Base-by-base conservation (phyloP, 192 early-diverging fungal species). In the Backusella liffmaniae region DNA sequence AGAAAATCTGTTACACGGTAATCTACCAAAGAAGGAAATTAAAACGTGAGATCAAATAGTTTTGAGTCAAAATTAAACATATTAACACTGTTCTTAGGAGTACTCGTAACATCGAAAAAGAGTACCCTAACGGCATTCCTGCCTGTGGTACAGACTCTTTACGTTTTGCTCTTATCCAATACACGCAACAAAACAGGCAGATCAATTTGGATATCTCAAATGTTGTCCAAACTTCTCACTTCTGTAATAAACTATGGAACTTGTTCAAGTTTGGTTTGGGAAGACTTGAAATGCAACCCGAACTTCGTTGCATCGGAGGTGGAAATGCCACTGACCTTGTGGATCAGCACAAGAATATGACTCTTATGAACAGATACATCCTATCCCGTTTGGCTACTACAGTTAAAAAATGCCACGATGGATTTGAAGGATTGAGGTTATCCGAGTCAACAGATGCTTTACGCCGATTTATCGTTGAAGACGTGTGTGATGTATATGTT, bases 161-260 rank as follows among this genome's bases (percentile, higher is more conserved):
- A 75, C 84, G 94, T n/a, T 86, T 93, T 49, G 80, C 93, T 13
- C 82, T 95, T 26, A 73, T 93, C 12, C 70, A 86, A 2, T 93
- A 91, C 67, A 93, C 92, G 0, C 90, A 92, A 29, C 91, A 92
- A 29, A 77, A 75, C 77, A 69, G 94, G 53, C 95, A 98, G 85
- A 98, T 99, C 79, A 98, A 97, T 81, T 84, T 99, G 76, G 96
- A 97, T 69, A 83, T 99, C 30, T 86, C 89, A 18, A 93, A 92
- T 73, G 92, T 99, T 46, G 88, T 93, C 39, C 89, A 95, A 5
- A 92, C 94, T 67, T 87, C 89, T 59, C 92, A 97, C 79, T 98
- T 97, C 79, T 96, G 96, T 82, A 99, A 99, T 86, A 99, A 99
- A 83, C 83, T 98, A 8, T 98, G 96, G 97, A 98, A 99, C 73